Conservation (phyloP, 2,329 filamentous ascomycete genomes). For the Pezicula radicicola region DNA sequence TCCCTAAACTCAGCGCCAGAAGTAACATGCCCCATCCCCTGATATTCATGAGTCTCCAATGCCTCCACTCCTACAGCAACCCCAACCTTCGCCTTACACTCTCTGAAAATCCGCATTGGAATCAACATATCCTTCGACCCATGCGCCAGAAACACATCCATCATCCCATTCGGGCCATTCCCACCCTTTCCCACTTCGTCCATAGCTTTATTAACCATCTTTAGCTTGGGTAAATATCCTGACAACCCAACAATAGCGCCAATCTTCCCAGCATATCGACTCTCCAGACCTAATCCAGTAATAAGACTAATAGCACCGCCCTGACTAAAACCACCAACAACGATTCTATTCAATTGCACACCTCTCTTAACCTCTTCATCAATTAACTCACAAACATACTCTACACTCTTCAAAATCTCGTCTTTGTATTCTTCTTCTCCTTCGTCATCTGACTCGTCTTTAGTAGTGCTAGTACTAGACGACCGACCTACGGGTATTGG, state of each 20-base stretch:
- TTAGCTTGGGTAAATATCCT: constrained; percentile 43
- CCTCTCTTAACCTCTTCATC: constrained; percentile 76
- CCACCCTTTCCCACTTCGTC: constrained; percentile 24
- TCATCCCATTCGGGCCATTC: constrained; percentile 16
- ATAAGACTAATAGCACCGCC: constrained; percentile 82
- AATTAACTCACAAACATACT: constrained; percentile 74
- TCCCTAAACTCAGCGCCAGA: constrained; percentile 40
- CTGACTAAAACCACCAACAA: constrained; percentile 82
- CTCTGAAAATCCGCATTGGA: constrained; percentile 39
- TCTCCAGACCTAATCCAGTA: constrained; percentile 63
- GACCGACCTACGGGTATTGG: constrained; percentile 29
- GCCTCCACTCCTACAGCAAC: constrained; percentile 32
- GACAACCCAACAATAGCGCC: constrained; percentile 84
- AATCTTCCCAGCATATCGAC: constrained; percentile 53
- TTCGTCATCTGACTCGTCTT: constrained; percentile 43
- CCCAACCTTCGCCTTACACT: constrained; percentile 31
- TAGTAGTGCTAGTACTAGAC: constrained; percentile 31
- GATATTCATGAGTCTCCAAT: constrained; percentile 41
- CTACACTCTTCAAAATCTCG: constrained; percentile 69
- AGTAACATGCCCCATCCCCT: constrained; percentile 43
- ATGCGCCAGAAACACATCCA: constrained; percentile 42
- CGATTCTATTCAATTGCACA: constrained; percentile 74
- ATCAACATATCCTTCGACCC: constrained; percentile 45
- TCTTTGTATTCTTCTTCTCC: constrained; percentile 53
- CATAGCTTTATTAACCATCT: constrained; percentile 34